A percentile compares a stretch with the other conserved stretches of the same genome.
Evolutionary conservation across 139 green algal species (phyloP).

Genomic region (Chlamydomonas schloesseri): DNA sequence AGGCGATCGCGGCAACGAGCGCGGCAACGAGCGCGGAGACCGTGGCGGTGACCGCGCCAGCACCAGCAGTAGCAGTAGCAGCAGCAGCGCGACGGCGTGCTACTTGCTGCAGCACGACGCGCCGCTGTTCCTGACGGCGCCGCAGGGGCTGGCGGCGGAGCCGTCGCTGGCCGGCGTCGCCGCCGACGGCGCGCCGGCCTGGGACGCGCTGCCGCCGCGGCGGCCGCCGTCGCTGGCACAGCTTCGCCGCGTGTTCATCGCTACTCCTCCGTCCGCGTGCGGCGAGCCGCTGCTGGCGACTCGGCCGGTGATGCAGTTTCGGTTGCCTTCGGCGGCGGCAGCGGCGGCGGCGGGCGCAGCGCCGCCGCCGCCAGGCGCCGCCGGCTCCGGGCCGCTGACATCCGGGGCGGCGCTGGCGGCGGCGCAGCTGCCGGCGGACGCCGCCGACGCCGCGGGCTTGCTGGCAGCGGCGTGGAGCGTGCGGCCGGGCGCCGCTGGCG

Average conservation of each 20-base stretch:
- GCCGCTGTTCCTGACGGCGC: slow-evolving; percentile 26
- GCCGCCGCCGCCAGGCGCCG: not conserved
- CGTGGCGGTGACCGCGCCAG: not conserved
- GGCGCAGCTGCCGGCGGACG: not conserved
- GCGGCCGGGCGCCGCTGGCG: not conserved
- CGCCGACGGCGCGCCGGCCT: slow-evolving; percentile 6
- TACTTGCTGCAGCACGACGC: slow-evolving; percentile 41
- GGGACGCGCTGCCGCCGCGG: slow-evolving; percentile 13
- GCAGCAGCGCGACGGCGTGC: not conserved
- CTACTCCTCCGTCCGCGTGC: slow-evolving; percentile 6
- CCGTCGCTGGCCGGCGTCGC: not conserved
- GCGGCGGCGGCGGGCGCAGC: not conserved
- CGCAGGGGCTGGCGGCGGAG: not conserved
- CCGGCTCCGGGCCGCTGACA: not conserved
- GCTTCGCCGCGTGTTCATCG: slow-evolving; percentile 18
- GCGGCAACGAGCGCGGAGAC: too few species aligned
- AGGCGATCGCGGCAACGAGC: too few species aligned
- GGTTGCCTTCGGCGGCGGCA: not conserved
- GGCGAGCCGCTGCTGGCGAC: slow-evolving; percentile 23
- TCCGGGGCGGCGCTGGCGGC: not conserved
- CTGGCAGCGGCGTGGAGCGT: not conserved
- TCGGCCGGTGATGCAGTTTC: slow-evolving; percentile 34
- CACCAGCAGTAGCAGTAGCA: not conserved
- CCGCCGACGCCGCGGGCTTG: not conserved
- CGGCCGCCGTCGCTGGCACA: slow-evolving; percentile 2